Base-by-base conservation (phyloP, 2,329 filamentous ascomycete species). In the Exophiala oligosperma region DNA sequence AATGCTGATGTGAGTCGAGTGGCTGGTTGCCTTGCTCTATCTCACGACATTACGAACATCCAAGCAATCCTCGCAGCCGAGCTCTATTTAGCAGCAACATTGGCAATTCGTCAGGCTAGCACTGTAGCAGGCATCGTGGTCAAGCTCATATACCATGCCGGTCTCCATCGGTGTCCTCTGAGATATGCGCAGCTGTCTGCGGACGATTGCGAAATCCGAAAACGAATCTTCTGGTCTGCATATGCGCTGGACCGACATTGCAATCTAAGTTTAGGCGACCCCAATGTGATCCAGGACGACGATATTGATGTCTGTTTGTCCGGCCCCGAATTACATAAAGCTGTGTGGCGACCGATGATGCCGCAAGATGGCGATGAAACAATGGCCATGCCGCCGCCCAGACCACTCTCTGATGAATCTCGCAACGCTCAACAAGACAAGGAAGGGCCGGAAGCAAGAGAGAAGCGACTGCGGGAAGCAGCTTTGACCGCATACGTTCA, bases 151-250 rank as follows among this genome's bases (percentile, higher is more conserved):
- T 77, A 79, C 24, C 79, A 81, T 61, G 74, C 78, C 1, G 80
- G 80, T 3, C 71, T 81, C 5, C 79, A 82, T 62, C 73, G 80
- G 2, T 82, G 80, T 61, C 80, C 80, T 0, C 76, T 78, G 55
- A 77, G 80, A 5, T 82, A 81, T 58, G 70, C 71, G 8, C 72
- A 80, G 52, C 71, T 81, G 8, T 73, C 76, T 2, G 68, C 69
- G 2, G 72, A 74, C 59, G 72, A 76, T 49, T 69, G 73, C 23
- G 73, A 75, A 32, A 64, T 76, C 29, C 70, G 73, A 8, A 76
- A 76, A 60, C 68, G 74, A n/a, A 70, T 76, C 9, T 75, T 76
- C 59, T 76, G 74, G 74, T 73, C 70, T 26, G 73, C 73, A 1
- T 76, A 76, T 64, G 73, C 73, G 4, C 69, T 76, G 28, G 73